Evolutionary conservation across 2,329 filamentous ascomycete species (phyloP), one percentile per base, ranked within the genome.

Genomic region (Arthroderma uncinatum): DNA sequence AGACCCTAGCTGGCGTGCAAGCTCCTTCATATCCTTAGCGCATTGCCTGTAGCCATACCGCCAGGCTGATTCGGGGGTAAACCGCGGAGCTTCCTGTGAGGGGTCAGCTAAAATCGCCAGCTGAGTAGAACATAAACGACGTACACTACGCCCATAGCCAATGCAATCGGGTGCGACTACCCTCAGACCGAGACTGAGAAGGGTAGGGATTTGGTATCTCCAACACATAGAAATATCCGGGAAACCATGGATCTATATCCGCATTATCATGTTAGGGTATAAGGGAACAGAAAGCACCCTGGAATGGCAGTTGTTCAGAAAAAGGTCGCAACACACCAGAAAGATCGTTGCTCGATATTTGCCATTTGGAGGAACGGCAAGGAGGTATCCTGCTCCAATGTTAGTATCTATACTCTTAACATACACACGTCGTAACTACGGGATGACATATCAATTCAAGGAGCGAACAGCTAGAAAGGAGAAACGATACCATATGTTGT

Each of bases 121-220:
- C 47, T 25, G 19, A 10, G 12, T 16, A 33, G 21, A 53, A 36
- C 33, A 56, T 48, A 34, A 19, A 25, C 39, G 33, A 55, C 67
- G 60, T 69, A 80, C 85, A 25, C 88, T 93, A 58, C 82, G 80
- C 25, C 87, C 88, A 69, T 93, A 97, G 61, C 92, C 92, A 64
- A 95, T 80, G 78, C 90, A 85, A 71, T 96, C 89, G 0, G 89
- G 87, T 9, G 83, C 88, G 23, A 97, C 82, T 56, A 95, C 89
- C 57, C 86, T 82, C 62, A 92, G 81, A 21, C 85, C 86, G 57
- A 89, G 76, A 4, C 83, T 78, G 34, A 86, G 71, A 21, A 97
- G 79, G 64, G 82, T 73, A 0, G 91, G 90, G 59, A 96, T 86
- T 71, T 96, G 91, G 72, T 88, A 85, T 60, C 91, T 85, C 92